Base-by-base conservation (phyloP, 169 alveolate species). In the Babesia microti region DNA sequence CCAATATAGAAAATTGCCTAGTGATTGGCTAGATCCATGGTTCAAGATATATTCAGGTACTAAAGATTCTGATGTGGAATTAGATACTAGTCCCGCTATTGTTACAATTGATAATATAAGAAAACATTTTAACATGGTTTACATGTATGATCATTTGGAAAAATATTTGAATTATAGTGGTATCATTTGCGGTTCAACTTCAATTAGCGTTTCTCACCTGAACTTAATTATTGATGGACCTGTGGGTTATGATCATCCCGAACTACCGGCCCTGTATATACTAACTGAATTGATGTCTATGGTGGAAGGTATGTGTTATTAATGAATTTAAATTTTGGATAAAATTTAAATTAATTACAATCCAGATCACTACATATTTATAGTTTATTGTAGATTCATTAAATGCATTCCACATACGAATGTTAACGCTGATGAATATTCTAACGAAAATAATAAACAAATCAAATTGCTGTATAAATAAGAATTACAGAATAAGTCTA, bases 171-270 rank as follows among this genome's bases (percentile, higher is more conserved):
- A 58, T 0, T 29, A 41, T 22, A 68, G 58, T 21, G 79, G 71
- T 12, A 7, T 68, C 12, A 34, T 56, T 7, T 55, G 63, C 17
- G 56, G 79, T 0, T 26, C 65, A 0, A 65, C 78, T 21, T 63
- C 78, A 15, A 69, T 81, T 4, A 81, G 69, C 42, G 85, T 75
- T 0, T 37, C 82, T 21, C 61, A 55, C 32, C 52, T 75, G 21
- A 59, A 48, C 33, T 34, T 63, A 26, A 30, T 56, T 24, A 54
- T 75, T 39, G 54, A 52, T 26, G 81, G 74, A 0, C 79, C 79
- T 1, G 2, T 59, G 18, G 81, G 85, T 9, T 65, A 56, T 67
- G 26, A 11, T 4, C 56, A 68, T 26, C 19, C 37, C 1, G 79
- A 75, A 23, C 69, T 58, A 37, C 40, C 67, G 23, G 41, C 72